Conservation (phyloP, 140 eudicot species). For the Stevia rebaudiana region DNA sequence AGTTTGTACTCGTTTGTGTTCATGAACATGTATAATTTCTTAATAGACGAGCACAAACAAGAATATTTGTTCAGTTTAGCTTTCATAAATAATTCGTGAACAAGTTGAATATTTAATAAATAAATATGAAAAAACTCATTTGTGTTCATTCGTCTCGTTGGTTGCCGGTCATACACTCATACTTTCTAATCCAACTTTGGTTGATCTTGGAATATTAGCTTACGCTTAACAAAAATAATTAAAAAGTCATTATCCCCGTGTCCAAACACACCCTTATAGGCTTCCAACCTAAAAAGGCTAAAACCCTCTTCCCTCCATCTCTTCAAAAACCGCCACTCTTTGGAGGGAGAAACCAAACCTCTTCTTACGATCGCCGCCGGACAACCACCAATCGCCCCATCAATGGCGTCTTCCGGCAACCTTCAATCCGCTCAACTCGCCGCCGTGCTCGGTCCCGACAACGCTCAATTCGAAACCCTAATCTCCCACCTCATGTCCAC, state of each 20-base stretch:
- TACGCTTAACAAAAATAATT: background rate
- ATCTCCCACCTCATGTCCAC: constrained; percentile 58
- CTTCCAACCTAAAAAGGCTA: constrained; percentile 29
- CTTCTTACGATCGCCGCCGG: constrained; percentile 23
- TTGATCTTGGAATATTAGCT: no score
- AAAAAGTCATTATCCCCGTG: background rate
- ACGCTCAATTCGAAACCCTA: constrained; percentile 48
- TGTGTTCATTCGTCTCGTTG: no score
- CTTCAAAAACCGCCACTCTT: constrained; percentile 24
- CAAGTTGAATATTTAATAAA: no score
- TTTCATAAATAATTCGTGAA: no score
- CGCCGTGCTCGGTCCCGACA: constrained; percentile 44
- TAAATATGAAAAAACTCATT: no score
- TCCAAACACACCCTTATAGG: constrained; percentile 26
- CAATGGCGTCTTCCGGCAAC: background rate
- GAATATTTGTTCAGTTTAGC: no score
- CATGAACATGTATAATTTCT: no score
- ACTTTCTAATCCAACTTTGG: no score
- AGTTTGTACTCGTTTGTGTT: no score
- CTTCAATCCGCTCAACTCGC: constrained; percentile 36
- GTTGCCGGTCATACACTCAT: no score
- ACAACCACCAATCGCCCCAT: constrained; percentile 9
- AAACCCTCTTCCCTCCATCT: constrained; percentile 43
- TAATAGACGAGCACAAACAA: no score
- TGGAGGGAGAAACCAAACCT: constrained; percentile 1